phyloP scores from a whole-genome alignment of 2,329 filamentous ascomycete genomes.

The Stagonosporopsis rhizophila region DNA sequence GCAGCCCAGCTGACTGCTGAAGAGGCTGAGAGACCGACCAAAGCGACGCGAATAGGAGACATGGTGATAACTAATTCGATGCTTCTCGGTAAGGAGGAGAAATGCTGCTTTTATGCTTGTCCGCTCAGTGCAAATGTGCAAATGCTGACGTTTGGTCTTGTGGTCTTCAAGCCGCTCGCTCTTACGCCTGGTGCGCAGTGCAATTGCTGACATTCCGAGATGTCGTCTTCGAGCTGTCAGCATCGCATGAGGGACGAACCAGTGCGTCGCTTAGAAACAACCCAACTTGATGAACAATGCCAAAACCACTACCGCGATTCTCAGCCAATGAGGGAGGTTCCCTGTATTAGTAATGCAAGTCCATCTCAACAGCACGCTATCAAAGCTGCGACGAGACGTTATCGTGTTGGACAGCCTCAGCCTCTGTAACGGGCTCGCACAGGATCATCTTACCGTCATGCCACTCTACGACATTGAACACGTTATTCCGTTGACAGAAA shows the following conservation, averaged over 20 bases:
- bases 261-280: too few relatives aligned
- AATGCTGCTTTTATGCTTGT: neutral
- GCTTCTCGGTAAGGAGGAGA: too few relatives aligned
- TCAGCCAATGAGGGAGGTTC: neutral
- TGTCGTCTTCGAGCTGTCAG: neutral
- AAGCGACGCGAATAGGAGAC: slow-evolving; percentile 62
- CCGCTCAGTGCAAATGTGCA: neutral
- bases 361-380: neutral
- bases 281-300: too few relatives aligned
- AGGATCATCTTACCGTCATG: neutral
- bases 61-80: too few relatives aligned
- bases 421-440: too few relatives aligned
- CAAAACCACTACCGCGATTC: neutral
- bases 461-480: slow-evolving; percentile 12
- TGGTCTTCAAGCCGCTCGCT: neutral
- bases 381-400: neutral
- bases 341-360: neutral
- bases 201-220: neutral
- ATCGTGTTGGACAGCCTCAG: neutral
- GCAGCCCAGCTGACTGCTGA: slow-evolving; percentile 63
- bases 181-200: neutral
- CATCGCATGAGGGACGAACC: neutral
- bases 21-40: slow-evolving; percentile 65
- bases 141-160: neutral
- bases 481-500: slow-evolving; percentile 1